Evolutionary conservation across 2,329 filamentous ascomycete species (phyloP).

Genomic region (Pyrenochaeta sp.): DNA sequence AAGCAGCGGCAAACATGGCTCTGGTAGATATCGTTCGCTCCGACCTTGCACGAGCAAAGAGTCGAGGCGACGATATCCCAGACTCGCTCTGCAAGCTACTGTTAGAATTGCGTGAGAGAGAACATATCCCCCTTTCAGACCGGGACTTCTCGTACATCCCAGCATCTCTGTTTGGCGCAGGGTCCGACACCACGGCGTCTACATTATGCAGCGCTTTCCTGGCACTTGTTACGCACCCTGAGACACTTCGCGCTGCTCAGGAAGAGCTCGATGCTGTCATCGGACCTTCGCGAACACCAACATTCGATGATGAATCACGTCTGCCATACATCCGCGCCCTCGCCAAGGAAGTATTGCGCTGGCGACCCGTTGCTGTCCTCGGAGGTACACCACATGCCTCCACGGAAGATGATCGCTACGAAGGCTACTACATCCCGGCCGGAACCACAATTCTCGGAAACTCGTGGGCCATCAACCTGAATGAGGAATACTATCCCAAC

Average conservation of each 20-base stretch:
- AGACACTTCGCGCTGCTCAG: slow-evolving; percentile 55
- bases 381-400: slow-evolving; percentile 59
- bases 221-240: slow-evolving; percentile 58
- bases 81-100: slow-evolving; percentile 57
- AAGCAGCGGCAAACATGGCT: slow-evolving; percentile 54
- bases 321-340: slow-evolving; percentile 52
- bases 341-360: slow-evolving; percentile 48
- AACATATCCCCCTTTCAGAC: slow-evolving; percentile 51
- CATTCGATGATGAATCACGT: slow-evolving; percentile 47
- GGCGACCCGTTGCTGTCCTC: slow-evolving; percentile 53
- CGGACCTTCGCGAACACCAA: slow-evolving; percentile 41
- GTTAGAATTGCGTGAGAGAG: slow-evolving; percentile 52
- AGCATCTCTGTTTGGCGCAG: slow-evolving; percentile 57
- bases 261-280: slow-evolving; percentile 51
- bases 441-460: slow-evolving; percentile 58
- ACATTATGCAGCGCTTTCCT: slow-evolving; percentile 60
- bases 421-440: slow-evolving; percentile 59
- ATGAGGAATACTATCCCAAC: slow-evolving; percentile 51
- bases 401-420: slow-evolving; percentile 59
- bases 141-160: slow-evolving; percentile 56
- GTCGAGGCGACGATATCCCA: slow-evolving; percentile 44
- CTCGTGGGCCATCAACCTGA: slow-evolving; percentile 56
- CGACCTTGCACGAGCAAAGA: slow-evolving; percentile 50
- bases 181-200: slow-evolving; percentile 61
- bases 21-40: slow-evolving; percentile 53